Evolutionary conservation across 306 rosid species (phyloP).

Genomic region (Ceratonia siliqua): DNA sequence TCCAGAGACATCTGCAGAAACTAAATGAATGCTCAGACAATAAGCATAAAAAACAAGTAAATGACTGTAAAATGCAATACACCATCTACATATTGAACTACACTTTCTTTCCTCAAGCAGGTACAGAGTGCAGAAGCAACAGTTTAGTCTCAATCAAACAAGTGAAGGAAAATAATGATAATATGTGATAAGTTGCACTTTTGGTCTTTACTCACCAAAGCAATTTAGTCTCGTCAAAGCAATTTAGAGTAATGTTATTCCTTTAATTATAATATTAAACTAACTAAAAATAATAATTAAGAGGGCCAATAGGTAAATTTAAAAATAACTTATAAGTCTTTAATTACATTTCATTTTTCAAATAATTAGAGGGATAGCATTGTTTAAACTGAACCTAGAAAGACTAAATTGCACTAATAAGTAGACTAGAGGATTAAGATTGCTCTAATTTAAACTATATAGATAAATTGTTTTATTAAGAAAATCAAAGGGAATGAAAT

Average conservation of each 20-base stretch:
- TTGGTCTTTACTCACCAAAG: neutral
- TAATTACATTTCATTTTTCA: neutral
- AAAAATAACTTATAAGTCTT: neutral
- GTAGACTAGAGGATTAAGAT: neutral
- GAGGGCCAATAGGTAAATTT: neutral
- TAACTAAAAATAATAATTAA: neutral
- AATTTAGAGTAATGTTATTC: neutral
- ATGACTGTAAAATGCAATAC: neutral
- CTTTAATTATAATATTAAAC: neutral
- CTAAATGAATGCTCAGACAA: neutral
- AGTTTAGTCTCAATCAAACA: neutral
- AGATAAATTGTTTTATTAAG: neutral
- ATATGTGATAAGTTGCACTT: neutral
- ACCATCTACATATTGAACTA: neutral
- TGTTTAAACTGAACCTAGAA: neutral
- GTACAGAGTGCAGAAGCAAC: neutral
- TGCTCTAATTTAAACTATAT: neutral
- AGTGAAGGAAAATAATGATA: neutral
- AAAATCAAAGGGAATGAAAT: neutral
- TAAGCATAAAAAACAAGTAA: neutral
- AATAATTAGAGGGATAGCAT: neutral
- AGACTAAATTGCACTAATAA: neutral
- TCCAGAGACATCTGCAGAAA: neutral
- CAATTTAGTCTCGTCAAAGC: neutral
- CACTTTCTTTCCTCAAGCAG: neutral